phyloP scores from a whole-genome alignment of 805 yeast species.

The Candida odintsovae region DNA sequence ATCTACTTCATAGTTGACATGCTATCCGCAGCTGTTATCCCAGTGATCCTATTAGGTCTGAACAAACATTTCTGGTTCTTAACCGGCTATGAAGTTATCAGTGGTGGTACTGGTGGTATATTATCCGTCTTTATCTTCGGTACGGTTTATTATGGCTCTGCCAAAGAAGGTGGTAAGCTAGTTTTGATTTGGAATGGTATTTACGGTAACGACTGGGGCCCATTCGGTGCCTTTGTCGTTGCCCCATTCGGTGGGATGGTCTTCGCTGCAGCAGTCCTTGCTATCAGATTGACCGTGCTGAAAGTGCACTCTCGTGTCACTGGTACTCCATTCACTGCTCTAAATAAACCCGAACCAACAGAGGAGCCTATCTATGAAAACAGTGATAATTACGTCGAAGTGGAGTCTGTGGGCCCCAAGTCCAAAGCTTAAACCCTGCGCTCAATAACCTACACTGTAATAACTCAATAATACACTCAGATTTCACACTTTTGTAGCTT shows the following conservation, averaged over 20 bases:
- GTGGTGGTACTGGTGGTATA: slow-evolving; percentile 80
- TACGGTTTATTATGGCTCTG: slow-evolving; percentile 65
- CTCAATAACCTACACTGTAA: not conserved
- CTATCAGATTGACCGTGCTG: slow-evolving; percentile 34
- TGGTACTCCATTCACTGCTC: slow-evolving; percentile 28
- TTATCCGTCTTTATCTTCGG: slow-evolving; percentile 81
- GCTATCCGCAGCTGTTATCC: slow-evolving; percentile 81
- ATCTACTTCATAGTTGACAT: slow-evolving; percentile 89
- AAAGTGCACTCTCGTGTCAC: slow-evolving; percentile 18
- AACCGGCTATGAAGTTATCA: slow-evolving; percentile 73
- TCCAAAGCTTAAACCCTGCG: not conserved
- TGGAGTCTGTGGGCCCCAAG: not conserved
- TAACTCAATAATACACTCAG: not conserved
- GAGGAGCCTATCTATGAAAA: not conserved
- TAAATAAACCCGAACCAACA: slow-evolving; percentile 22
- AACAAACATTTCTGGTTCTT: slow-evolving; percentile 61
- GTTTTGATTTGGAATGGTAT: slow-evolving; percentile 76
- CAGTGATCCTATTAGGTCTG: slow-evolving; percentile 76
- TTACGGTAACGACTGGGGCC: slow-evolving; percentile 82
- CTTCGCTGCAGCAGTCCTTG: slow-evolving; percentile 48
- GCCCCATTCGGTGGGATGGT: slow-evolving; percentile 80
- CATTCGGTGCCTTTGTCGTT: slow-evolving; percentile 90
- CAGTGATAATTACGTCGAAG: not conserved
- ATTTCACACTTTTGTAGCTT: not conserved
- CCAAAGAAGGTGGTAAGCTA: slow-evolving; percentile 71